Conservation (phyloP, 768 basidiomycete species). For the Tricholomella constricta region DNA sequence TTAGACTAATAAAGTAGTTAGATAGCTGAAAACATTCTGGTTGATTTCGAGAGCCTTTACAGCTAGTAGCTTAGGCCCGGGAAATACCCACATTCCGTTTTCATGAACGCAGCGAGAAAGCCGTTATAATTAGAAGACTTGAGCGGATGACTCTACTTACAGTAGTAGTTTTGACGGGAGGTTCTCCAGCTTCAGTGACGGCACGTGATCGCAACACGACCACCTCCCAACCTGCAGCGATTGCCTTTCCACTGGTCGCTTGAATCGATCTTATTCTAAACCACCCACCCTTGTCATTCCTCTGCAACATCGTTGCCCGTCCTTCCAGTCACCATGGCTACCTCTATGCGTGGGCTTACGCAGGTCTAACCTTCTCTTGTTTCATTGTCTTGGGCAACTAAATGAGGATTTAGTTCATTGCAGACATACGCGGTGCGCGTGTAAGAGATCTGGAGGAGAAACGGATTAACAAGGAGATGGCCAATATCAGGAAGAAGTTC, state of each 20-base stretch:
- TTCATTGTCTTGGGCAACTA: constrained; percentile 7
- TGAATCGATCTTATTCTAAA: not conserved
- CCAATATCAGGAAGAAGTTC: constrained; percentile 98
- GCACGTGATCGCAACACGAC: too few relatives aligned
- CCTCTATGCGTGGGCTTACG: constrained; percentile 89
- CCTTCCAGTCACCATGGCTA: constrained; percentile 61
- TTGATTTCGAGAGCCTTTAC: not conserved
- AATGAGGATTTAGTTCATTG: constrained; percentile 76
- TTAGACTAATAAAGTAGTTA: too few relatives aligned
- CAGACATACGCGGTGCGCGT: constrained; percentile 95
- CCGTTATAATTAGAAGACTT: too few relatives aligned
- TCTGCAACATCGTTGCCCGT: not conserved
- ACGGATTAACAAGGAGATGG: constrained; percentile 99
- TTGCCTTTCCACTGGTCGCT: too few relatives aligned
- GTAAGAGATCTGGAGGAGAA: constrained; percentile 98
- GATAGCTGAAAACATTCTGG: not conserved
- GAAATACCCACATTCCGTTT: too few relatives aligned
- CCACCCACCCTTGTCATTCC: not conserved
- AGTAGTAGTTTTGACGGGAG: too few relatives aligned
- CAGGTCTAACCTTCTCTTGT: constrained; percentile 56
- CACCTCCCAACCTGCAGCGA: too few relatives aligned
- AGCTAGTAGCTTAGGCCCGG: too few relatives aligned
- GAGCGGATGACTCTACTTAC: too few relatives aligned
- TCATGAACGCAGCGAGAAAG: too few relatives aligned
- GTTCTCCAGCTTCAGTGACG: too few relatives aligned